Percentiles rank a stretch among this genome's conserved stretches.
Evolutionary conservation across 306 rosid species (phyloP).

Genomic region (Fragaria nilgerrensis): DNA sequence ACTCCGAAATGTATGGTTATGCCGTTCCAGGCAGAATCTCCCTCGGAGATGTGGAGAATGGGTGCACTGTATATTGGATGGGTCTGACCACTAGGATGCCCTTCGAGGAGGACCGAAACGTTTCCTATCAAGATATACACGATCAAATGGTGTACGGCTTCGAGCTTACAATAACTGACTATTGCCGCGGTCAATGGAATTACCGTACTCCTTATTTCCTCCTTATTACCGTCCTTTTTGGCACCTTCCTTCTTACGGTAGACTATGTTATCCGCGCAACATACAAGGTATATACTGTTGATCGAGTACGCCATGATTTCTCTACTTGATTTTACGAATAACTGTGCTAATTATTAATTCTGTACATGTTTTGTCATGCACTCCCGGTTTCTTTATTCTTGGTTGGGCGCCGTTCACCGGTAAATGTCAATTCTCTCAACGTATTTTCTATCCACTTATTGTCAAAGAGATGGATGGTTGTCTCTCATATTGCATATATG

Average conservation of each 20-base stretch:
- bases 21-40: background rate
- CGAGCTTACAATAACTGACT: too few relatives aligned
- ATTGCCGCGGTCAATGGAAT: background rate
- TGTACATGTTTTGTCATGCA: background rate
- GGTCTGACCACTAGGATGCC: background rate
- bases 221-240: background rate
- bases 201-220: too few relatives aligned
- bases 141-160: too few relatives aligned
- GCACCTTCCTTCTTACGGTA: too few relatives aligned
- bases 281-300: background rate
- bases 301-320: background rate
- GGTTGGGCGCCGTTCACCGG: fast-evolving
- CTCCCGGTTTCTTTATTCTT: background rate
- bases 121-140: constrained; percentile 1
- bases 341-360: background rate
- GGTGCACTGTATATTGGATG: background rate
- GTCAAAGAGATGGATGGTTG: too few relatives aligned
- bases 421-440: background rate
- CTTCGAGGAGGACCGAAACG: background rate
- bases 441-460: too few relatives aligned
- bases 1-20: background rate
- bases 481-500: background rate
- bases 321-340: background rate
- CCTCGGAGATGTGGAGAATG: background rate
- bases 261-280: background rate